Base-by-base conservation (phyloP, 352 stramenopile genomes). In the Pythium utonaiense region DNA sequence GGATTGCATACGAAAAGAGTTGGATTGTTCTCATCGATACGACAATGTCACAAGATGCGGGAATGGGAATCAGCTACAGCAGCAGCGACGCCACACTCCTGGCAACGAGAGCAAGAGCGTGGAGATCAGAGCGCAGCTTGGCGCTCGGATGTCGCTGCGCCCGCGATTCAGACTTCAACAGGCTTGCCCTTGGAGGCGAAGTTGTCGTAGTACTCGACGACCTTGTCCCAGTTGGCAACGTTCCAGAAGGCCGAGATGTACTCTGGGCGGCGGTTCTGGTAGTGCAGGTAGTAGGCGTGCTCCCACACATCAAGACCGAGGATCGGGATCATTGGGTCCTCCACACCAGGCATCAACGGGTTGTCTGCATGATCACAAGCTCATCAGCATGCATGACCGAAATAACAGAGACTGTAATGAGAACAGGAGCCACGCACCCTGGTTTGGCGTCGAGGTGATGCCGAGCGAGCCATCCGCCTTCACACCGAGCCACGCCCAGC, bases 221-320 rank as follows among this genome's bases (percentile, higher is more conserved):
- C 91, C 78, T 95, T 92, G 75, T 96, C 84, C 88, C 88, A 97
- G 86, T 97, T 97, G 70, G 90, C 94, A 62, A 99, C 93, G 82
- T 98, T 98, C 96, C 96, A 99, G 80, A 97, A 98, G 64, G 96
- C 97, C 49, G 84, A 88, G 66, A 99, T 97, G 89, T 99, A 98
- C 74, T 98, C 91, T 17, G 93, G 89, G 61, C 94, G 84, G 53
- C 91, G 86, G 80, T 98, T 98, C 72, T 98, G 92, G 86, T 98
- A 98, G 80, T 98, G 97, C 60, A 98, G 82, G 85, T 98, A 98
- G 75, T 98, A 98, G 10, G 91, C 89, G 73, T 98, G 92, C 74
- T 99, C 95, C 96, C 96, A 99, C 41, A 98, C 92, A 73, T 99
- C 93, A 25, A 96, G 71, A 19, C 89, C 93, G 34, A 99, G 78